Conservation (phyloP, 768 basidiomycete genomes). For the Hypsizygus marmoreus region DNA sequence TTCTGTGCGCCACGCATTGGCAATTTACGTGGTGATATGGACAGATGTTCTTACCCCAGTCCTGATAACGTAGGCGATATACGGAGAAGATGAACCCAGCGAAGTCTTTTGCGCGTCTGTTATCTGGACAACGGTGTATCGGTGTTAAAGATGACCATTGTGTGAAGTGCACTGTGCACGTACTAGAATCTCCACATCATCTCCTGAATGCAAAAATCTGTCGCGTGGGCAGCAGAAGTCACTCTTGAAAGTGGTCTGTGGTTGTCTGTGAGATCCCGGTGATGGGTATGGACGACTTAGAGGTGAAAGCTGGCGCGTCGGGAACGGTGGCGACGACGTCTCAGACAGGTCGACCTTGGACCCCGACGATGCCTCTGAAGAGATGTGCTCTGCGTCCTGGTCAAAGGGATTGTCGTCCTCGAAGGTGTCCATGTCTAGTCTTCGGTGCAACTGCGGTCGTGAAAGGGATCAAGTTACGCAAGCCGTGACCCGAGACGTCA, state of each 20-base stretch:
- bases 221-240: constrained; percentile 82
- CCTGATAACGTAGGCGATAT: constrained; percentile 92
- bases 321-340: constrained; percentile 57
- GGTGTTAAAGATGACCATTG: background rate
- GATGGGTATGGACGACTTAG: constrained; percentile 55
- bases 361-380: constrained; percentile 57
- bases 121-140: constrained; percentile 55
- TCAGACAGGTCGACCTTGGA: constrained; percentile 58
- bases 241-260: constrained; percentile 59
- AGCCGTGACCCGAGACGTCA: constrained; percentile 1
- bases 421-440: constrained; percentile 44
- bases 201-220: constrained; percentile 76
- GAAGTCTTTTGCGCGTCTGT: constrained; percentile 95
- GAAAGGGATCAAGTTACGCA: constrained; percentile 7
- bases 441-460: constrained; percentile 9
- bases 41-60: constrained; percentile 63
- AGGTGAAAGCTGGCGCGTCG: constrained; percentile 47
- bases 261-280: constrained; percentile 53
- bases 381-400: constrained; percentile 42
- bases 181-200: constrained; percentile 80
- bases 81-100: constrained; percentile 82
- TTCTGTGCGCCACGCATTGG: constrained; percentile 46
- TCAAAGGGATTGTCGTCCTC: constrained; percentile 75
- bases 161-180: no score
- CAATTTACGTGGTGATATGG: constrained; percentile 6